A percentile compares a stretch with the other conserved stretches of the same genome.
These are phyloP conservation scores for Penicillium daleae DNA, from an alignment of 495 filamentous ascomycete species.

Conservation along the genomic window DNA sequence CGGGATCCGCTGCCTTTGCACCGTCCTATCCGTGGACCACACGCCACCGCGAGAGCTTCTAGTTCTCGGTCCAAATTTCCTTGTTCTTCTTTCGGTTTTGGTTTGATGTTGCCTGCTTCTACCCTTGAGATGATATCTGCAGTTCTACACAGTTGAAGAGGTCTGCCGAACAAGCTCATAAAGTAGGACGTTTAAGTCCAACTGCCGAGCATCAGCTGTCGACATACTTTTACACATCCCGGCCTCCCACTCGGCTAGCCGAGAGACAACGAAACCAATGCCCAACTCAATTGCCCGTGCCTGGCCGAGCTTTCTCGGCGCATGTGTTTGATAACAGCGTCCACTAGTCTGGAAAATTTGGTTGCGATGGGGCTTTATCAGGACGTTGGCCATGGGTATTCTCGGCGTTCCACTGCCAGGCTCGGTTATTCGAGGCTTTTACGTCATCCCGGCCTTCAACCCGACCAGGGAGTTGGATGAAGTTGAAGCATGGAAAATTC, in stretches of 20 bases:
- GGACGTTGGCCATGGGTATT: slow-evolving; percentile 11
- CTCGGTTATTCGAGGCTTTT: slow-evolving; percentile 26
- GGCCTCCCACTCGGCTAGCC: slow-evolving; percentile 6
- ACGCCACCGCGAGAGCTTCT: slow-evolving; percentile 3
- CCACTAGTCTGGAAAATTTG: slow-evolving; percentile 10
- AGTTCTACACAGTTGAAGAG: too few species aligned
- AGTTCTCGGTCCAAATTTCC: not conserved
- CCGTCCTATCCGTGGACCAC: slow-evolving; percentile 2
- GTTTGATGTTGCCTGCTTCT: not conserved
- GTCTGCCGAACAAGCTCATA: not conserved
- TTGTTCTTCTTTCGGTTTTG: not conserved
- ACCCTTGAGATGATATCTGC: too few species aligned
- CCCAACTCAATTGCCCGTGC: not conserved
- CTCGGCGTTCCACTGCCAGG: slow-evolving; percentile 10
- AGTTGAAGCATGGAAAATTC: not conserved
- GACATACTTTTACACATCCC: not conserved
- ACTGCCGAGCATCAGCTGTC: not conserved
- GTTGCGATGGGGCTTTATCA: slow-evolving; percentile 6
- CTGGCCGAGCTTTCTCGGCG: slow-evolving; percentile 7
- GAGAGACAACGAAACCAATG: not conserved
- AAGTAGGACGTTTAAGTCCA: not conserved
- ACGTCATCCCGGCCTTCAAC: slow-evolving; percentile 14
- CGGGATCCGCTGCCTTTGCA: slow-evolving; percentile 10
- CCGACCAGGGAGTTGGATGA: not conserved
- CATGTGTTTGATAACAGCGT: not conserved